Evolutionary conservation across 2,329 filamentous ascomycete species (phyloP), one percentile per base, ranked within the genome.

Genomic region (Cyphellophora attinorum): DNA sequence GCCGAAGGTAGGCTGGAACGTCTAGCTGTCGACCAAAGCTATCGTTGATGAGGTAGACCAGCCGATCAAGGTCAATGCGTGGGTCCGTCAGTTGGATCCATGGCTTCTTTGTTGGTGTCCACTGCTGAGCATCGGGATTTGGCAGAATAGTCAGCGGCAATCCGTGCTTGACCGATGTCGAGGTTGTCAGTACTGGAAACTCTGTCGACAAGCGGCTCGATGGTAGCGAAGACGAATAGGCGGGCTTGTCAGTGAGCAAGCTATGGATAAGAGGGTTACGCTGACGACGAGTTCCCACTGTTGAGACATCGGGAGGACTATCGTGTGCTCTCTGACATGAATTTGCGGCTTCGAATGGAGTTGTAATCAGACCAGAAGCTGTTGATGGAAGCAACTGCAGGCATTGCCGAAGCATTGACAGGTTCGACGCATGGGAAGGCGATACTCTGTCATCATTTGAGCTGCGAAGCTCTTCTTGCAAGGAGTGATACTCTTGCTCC

Each of bases 221-320:
- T 0, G 91, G 91, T 0, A 98, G 67, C 1, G 91, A 98, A 2
- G 91, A 91, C 1, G 91, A 96, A 45, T 86, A 81, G 11, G 88
- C 74, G 0, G 91, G 89, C 51, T 94, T 93, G 60, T 98, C 91
- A 2, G 91, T 98, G 6, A 98, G 71, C 2, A 98, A 74, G 50
- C 95, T 96, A 59, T 98, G 86, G 29, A 98, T 91, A 2, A 98
- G 66, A 0, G 88, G 86, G 50, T 98, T 98, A 51, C 74, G 74
- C 38, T 76, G 72, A 57, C 70, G 62, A 56, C 71, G 67, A 34
- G 72, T 76, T 38, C 65, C 65, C 39, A 76, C 65, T 32, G 68
- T 65, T 5, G 64, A 61, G 6, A 56, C 44, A 35, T 61, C 57
- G 16, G 53, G 40, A 11, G 50, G 39, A 6, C 49, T 42, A 23